These are phyloP conservation scores for Brassica nigra DNA, from an alignment of 345 rosid genomes.

Conservation along the genomic window DNA sequence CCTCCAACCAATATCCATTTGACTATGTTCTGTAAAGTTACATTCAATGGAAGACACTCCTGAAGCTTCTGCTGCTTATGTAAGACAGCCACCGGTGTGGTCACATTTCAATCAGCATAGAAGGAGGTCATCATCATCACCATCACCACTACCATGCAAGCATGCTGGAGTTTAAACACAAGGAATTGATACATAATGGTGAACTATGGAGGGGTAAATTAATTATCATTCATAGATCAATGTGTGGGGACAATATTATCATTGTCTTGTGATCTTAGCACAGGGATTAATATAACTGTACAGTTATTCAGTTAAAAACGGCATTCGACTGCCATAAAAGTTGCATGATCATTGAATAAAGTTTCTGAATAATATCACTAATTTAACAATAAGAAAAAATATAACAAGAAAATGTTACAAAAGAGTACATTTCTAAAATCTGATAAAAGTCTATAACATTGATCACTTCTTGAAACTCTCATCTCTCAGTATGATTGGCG, in stretches of 20 bases:
- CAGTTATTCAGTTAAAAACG: constrained; percentile 35
- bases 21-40: too few relatives aligned
- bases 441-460: constrained; percentile 6
- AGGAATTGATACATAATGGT: constrained; percentile 27
- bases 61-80: constrained; percentile 79
- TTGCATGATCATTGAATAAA: constrained; percentile 17
- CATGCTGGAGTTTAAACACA: constrained; percentile 18
- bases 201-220: constrained; percentile 15
- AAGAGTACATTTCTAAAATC: constrained; percentile 13
- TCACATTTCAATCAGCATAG: constrained; percentile 75
- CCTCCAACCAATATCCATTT: too few relatives aligned
- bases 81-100: constrained; percentile 66
- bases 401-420: constrained; percentile 13
- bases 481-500: constrained; percentile 25
- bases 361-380: constrained; percentile 22
- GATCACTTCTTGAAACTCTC: constrained; percentile 23
- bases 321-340: constrained; percentile 27
- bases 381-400: background rate
- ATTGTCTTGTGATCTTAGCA: constrained; percentile 29
- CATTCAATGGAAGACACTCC: constrained; percentile 38
- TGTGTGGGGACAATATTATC: constrained; percentile 28
- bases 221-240: constrained; percentile 24
- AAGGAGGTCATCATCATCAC: constrained; percentile 21
- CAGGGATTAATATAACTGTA: constrained; percentile 35
- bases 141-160: constrained; percentile 1